These are phyloP conservation scores for Paecilomyces sp. DNA, from an alignment of 2,329 filamentous ascomycete genomes.

Conservation along the genomic window DNA sequence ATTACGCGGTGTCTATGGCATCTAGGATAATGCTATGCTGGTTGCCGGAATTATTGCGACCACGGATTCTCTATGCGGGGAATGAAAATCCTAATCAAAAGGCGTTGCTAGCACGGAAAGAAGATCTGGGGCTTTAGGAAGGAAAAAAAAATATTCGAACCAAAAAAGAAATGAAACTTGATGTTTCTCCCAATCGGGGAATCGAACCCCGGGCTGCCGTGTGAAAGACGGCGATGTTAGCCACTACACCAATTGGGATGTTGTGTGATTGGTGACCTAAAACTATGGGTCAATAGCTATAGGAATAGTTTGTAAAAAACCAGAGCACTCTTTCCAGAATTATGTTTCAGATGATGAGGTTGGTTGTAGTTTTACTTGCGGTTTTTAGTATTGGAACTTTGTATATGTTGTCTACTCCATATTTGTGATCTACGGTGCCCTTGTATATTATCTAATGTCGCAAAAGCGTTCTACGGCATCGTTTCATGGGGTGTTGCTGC, in stretches of 20 bases:
- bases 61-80: not conserved
- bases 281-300: not conserved
- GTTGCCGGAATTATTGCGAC: not conserved
- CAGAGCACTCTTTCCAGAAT: no score
- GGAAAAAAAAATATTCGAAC: not conserved
- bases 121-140: not conserved
- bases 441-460: not conserved
- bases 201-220: constrained; percentile 20
- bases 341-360: no score
- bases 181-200: constrained; percentile 8
- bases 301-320: no score
- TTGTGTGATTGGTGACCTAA: not conserved
- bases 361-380: no score
- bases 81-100: no score
- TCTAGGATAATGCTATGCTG: not conserved
- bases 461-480: not conserved
- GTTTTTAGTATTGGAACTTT: not conserved
- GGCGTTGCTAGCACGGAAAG: no score
- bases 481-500: not conserved
- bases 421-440: no score
- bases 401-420: not conserved
- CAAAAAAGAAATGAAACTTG: not conserved
- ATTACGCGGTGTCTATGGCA: not conserved
- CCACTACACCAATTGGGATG: constrained; percentile 13
- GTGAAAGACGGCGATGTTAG: constrained; percentile 18